Base-by-base conservation (phyloP, 192 early-diverging fungal genomes). In the Coemansia sp. region DNA sequence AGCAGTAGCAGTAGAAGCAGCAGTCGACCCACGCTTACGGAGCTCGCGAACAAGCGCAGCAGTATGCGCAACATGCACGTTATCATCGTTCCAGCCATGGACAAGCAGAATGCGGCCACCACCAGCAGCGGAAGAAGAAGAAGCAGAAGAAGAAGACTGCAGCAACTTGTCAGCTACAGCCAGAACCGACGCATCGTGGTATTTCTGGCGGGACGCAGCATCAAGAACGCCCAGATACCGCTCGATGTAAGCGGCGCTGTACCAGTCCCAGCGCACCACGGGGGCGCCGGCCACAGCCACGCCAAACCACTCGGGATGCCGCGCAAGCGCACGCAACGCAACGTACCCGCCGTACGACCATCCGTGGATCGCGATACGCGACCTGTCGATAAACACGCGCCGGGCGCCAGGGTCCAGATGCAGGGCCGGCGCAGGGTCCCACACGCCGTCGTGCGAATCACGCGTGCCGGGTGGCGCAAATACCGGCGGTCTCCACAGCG, bases 261-360 rank as follows among this genome's bases (percentile, higher is more conserved):
- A 92, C 55, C 90, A 67, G 41, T 88, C 87, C 91, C 91, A 92
- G 21, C 85, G 84, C 7, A 89, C 89, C 1, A 91, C 91, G 0
- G 91, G 91, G 1, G 91, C 90, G 8, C 91, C 90, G 0, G 89
- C 87, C 64, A 89, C 82, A 13, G 85, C 80, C 26, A 90, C 67
- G 60, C 88, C 86, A 67, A 92, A 89, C 40, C 87, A 68, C 15
- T 82, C 47, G 4, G 89, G 85, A 61, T 87, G 79, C 37, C 85
- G 84, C 7, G 87, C 87, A 0, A 92, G 43, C 0, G 79, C 87
- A 76, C 90, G 87, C 26, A 92, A 55, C 21, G 86, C 81, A 15
- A 92, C 67, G 72, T 92, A 92, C 5, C 91, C 91, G 36, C 90
- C 91, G 75, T 90, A 92, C 40, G 83, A 86, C 91, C 91, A 92